Base-by-base conservation (phyloP, 1,284 basidiomycete species). In the Athelia sp. region DNA sequence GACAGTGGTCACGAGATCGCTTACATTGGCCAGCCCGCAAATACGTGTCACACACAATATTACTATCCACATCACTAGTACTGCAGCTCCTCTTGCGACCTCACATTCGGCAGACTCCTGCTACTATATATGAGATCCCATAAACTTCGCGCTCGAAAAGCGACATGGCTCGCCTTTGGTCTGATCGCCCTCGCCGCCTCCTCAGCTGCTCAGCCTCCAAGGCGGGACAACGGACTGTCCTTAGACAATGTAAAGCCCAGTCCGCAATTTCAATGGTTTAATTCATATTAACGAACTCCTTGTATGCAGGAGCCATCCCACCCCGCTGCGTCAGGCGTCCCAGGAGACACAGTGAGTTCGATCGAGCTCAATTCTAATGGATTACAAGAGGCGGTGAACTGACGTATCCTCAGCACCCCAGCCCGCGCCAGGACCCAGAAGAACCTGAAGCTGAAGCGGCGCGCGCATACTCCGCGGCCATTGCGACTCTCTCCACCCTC, bases 401-500 rank as follows among this genome's bases (percentile, higher is more conserved):
- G 4, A 29, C n/a, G 26, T 29, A 6, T 29, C 26, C 26, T 13
- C 26, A 29, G 26, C 4, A 29, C 13, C 26, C 26, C 26, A 29
- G 26, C 26, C 26, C 26, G 13, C 8, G 44, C 52, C 18, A 29
- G 17, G 45, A 52, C 45, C 48, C 71, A 22, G 52, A 66, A 29
- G 74, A 78, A 52, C 74, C 73, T 51, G 67, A 64, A 46, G 66
- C 69, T 15, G 80, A 82, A 71, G 87, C 86, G 52, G 66, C 75
- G 21, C 78, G 82, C 53, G 86, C 86, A 10, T 88, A 86, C 66
- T 83, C 76, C 61, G 80, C 86, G 63, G 87, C 87, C 11, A 62
- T 86, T 52, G 63, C 75, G 8, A 85, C 84, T 2, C 66, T 90
- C 50, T 83, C 79, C 18, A 71, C 81, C 13, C 69, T 79, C 52